These are phyloP conservation scores for Pestalotiopsis sp. DNA, from an alignment of 2,329 filamentous ascomycete species.

Conservation along the genomic window DNA sequence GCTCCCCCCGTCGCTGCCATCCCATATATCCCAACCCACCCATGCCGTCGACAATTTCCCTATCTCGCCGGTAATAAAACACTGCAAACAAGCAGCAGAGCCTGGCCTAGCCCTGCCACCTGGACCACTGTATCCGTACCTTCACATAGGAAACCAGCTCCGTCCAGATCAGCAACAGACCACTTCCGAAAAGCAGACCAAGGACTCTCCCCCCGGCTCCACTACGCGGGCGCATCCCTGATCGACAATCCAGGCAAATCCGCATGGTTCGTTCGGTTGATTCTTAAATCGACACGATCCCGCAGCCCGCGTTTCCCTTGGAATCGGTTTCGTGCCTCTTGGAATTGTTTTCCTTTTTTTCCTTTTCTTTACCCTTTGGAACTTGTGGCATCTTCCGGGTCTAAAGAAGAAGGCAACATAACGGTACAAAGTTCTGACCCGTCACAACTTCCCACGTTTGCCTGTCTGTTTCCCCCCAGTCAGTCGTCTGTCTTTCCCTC, in stretches of 20 bases:
- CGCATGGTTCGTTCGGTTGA: slow-evolving; percentile 3
- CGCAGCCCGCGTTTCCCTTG: not conserved
- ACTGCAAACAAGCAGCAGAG: not conserved
- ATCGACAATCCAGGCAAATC: not conserved
- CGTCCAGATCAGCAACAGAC: not conserved
- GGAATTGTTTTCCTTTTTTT: not conserved
- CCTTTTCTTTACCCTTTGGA: not conserved
- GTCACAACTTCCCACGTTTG: not conserved
- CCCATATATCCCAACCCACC: not conserved
- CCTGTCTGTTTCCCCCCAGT: not conserved
- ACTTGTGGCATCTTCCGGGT: not conserved
- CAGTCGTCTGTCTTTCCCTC: not conserved
- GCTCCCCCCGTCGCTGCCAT: not conserved
- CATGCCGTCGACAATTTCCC: not conserved
- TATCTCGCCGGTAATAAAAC: not conserved
- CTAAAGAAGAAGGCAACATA: not conserved
- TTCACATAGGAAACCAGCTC: not conserved
- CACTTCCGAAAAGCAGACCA: not conserved
- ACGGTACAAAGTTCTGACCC: not conserved
- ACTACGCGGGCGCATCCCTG: slow-evolving; percentile 4
- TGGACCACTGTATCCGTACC: not conserved
- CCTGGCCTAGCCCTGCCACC: not conserved
- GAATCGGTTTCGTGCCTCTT: not conserved
- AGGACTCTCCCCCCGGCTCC: not conserved
- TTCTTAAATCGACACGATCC: not conserved